Evolutionary conservation across 2,329 filamentous ascomycete genomes (phyloP).

Genomic region (Neopestalotiopsis clavispora): DNA sequence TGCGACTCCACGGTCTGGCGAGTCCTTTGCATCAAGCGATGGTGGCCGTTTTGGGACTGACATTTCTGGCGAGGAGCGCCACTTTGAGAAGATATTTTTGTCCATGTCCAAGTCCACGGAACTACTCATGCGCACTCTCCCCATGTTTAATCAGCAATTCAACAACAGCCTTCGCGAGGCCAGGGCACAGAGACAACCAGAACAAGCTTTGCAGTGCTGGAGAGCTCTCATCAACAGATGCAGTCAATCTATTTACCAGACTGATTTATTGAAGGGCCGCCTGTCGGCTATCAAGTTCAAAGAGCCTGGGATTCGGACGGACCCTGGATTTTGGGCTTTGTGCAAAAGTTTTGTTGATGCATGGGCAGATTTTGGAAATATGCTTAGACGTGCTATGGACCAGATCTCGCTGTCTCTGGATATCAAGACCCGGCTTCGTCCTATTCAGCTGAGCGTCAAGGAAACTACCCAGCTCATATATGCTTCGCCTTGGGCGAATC

Average conservation of each 20-base stretch:
- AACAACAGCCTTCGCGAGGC: conserved; percentile 66
- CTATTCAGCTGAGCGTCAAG: conserved; percentile 82
- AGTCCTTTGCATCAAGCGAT: conserved; percentile 71
- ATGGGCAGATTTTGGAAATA: conserved; percentile 69
- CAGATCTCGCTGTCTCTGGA: conserved; percentile 64
- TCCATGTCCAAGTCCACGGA: conserved; percentile 77
- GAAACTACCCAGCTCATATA: conserved; percentile 77
- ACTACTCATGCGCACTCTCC: conserved; percentile 73
- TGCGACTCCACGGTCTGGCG: conserved; percentile 80
- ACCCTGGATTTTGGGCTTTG: conserved; percentile 67
- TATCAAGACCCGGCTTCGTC: conserved; percentile 74
- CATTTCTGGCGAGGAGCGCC: conserved; percentile 75
- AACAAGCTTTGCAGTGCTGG: conserved; percentile 69
- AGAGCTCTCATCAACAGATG: conserved; percentile 74
- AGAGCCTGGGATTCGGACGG: conserved; percentile 75
- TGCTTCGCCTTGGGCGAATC: conserved; percentile 60
- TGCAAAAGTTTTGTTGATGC: conserved; percentile 77
- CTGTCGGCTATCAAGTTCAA: conserved; percentile 83
- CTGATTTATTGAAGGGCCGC: conserved; percentile 73
- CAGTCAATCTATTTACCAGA: conserved; percentile 71
- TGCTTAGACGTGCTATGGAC: conserved; percentile 61
- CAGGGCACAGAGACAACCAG: conserved; percentile 62
- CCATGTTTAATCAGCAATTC: conserved; percentile 72
- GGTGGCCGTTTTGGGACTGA: conserved; percentile 62
- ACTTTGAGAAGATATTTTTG: conserved; percentile 83